phyloP scores from a whole-genome alignment of 768 basidiomycete species.

The Amanita rimosa region DNA sequence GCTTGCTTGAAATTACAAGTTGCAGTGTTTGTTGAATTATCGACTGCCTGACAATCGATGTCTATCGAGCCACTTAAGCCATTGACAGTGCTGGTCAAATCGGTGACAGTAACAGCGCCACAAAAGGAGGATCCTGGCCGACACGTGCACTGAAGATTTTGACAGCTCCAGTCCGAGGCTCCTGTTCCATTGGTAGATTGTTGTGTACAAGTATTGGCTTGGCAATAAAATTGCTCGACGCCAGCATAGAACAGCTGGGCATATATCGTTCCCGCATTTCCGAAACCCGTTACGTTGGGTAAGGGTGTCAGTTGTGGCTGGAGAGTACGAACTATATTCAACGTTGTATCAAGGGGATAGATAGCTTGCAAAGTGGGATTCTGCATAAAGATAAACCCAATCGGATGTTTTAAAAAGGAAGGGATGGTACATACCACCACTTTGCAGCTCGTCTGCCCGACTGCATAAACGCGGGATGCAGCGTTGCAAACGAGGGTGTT shows the following conservation, averaged over 20 bases:
- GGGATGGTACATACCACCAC: slow-evolving; percentile 48
- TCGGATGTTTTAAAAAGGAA: background rate
- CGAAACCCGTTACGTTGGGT: slow-evolving; percentile 50
- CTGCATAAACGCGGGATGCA: slow-evolving; percentile 58
- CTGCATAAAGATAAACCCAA: slow-evolving; percentile 22
- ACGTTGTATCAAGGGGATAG: slow-evolving; percentile 56
- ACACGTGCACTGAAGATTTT: slow-evolving; percentile 68
- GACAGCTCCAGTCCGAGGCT: slow-evolving; percentile 56
- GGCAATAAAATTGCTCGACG: slow-evolving; percentile 83
- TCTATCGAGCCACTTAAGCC: slow-evolving; percentile 49
- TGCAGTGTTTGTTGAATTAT: slow-evolving; percentile 31
- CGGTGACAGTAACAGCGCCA: slow-evolving; percentile 31
- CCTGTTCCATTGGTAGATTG: slow-evolving; percentile 24
- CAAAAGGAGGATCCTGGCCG: slow-evolving; percentile 64
- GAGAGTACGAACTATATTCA: slow-evolving; percentile 74
- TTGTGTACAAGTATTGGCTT: slow-evolving; percentile 62
- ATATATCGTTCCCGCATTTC: slow-evolving; percentile 37
- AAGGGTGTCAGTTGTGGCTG: slow-evolving; percentile 60
- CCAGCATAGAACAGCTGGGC: slow-evolving; percentile 73
- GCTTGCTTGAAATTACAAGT: slow-evolving; percentile 72
- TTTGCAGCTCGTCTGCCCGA: slow-evolving; percentile 75
- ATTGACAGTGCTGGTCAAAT: slow-evolving; percentile 58
- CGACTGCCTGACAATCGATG: slow-evolving; percentile 51
- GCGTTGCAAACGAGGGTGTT: slow-evolving; percentile 67
- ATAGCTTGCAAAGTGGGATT: slow-evolving; percentile 77